Conservation (phyloP, 1,284 basidiomycete genomes). For the Sanghuangporus baumii region DNA sequence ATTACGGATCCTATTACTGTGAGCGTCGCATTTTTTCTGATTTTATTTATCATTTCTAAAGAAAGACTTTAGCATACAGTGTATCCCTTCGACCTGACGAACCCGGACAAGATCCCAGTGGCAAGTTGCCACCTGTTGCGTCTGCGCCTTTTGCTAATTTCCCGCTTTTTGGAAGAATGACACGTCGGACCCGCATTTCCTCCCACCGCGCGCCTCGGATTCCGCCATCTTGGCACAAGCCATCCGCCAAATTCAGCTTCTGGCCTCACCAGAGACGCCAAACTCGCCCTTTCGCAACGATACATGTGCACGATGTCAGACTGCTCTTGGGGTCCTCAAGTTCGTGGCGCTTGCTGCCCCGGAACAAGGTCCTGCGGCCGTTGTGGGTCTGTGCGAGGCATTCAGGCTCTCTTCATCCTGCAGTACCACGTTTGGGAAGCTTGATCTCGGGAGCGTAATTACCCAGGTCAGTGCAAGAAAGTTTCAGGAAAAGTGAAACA, state of each 20-base stretch:
- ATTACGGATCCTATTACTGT: constrained; percentile 64
- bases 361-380: constrained; percentile 50
- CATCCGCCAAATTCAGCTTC: constrained; percentile 47
- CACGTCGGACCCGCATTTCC: constrained; percentile 56
- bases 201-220: constrained; percentile 49
- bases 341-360: constrained; percentile 61
- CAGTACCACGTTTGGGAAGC: constrained; percentile 38
- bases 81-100: constrained; percentile 53
- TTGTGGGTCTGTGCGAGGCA: constrained; percentile 55
- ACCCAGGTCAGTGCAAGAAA: constrained; percentile 46
- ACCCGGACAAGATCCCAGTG: constrained; percentile 34
- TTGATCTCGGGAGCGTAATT: constrained; percentile 50
- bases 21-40: constrained; percentile 19
- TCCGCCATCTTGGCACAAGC: constrained; percentile 43
- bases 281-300: constrained; percentile 45
- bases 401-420: constrained; percentile 54
- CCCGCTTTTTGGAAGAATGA: constrained; percentile 32
- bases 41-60: constrained; percentile 3
- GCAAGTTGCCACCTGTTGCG: neutral
- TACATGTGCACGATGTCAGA: constrained; percentile 58
- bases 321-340: constrained; percentile 59
- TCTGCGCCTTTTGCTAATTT: neutral
- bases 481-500: neutral
- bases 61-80: constrained; percentile 19
- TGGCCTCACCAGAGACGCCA: constrained; percentile 27